Evolutionary conservation across 345 rosid genomes (phyloP).

Genomic region (Brassica cretica): DNA sequence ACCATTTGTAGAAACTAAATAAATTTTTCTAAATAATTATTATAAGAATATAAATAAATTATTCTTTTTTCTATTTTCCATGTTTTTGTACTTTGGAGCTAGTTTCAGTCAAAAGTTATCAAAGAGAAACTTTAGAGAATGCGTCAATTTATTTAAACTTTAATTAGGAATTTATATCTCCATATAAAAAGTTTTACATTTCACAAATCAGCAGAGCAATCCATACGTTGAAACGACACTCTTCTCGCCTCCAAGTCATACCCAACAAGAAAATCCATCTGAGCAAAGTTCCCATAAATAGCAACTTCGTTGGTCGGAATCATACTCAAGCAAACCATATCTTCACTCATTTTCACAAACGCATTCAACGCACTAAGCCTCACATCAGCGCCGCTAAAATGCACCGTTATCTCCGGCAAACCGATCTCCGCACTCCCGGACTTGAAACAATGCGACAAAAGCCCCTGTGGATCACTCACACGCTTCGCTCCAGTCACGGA

Average conservation of each 20-base stretch:
- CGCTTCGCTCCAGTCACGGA: conserved; percentile 38
- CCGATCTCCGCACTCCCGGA: neutral
- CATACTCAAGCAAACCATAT: conserved; percentile 46
- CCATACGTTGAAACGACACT: conserved; percentile 52
- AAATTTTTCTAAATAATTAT: neutral
- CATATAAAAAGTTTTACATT: neutral
- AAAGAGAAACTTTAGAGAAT: neutral
- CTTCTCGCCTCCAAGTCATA: conserved; percentile 44
- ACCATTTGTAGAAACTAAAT: conserved; percentile 20
- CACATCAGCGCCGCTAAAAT: conserved; percentile 51
- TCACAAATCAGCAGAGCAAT: conserved; percentile 41
- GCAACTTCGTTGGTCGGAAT: conserved; percentile 21
- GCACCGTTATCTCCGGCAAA: conserved; percentile 44
- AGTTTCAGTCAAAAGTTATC: neutral
- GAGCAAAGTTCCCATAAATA: conserved; percentile 54
- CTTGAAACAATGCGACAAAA: conserved; percentile 47
- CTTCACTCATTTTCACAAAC: conserved; percentile 42
- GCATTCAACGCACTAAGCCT: conserved; percentile 37
- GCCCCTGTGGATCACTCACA: conserved; percentile 37
- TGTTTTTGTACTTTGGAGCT: neutral
- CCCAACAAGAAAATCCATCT: conserved; percentile 55
- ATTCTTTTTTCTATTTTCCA: neutral
- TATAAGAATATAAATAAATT: conserved; percentile 15
- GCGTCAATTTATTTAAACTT: neutral
- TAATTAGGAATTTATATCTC: neutral